Evolutionary conservation across 345 rosid genomes (phyloP).

Genomic region (Eucalyptus marginata): DNA sequence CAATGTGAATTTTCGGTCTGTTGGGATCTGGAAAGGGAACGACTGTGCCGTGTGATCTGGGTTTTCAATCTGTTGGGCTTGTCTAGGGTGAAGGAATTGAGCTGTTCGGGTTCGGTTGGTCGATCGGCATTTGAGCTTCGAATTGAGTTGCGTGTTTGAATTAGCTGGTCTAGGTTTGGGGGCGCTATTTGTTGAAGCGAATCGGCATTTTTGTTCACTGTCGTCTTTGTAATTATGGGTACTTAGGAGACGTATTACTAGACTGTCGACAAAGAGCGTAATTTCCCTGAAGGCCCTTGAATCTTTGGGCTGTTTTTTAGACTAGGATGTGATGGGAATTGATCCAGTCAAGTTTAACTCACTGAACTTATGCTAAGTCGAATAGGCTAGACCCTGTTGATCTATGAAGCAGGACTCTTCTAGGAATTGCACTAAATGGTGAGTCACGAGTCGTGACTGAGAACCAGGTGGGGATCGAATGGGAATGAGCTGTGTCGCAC

Average conservation of each 20-base stretch:
- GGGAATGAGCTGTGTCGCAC: background rate
- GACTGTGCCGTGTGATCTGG: background rate
- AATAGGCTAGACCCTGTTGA: background rate
- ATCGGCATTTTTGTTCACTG: background rate
- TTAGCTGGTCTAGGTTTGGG: background rate
- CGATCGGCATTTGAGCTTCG: background rate
- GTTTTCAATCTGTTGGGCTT: fast-evolving
- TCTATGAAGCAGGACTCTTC: background rate
- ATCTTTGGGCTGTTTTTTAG: background rate
- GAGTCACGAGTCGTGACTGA: background rate
- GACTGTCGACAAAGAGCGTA: background rate
- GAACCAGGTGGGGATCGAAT: background rate
- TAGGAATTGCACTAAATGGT: background rate
- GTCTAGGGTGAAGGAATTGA: background rate
- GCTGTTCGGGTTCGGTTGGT: background rate
- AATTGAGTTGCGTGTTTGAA: background rate
- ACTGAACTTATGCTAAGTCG: background rate
- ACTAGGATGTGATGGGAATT: background rate
- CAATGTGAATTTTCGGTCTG: background rate
- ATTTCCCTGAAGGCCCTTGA: background rate
- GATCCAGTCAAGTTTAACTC: background rate
- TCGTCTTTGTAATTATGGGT: background rate
- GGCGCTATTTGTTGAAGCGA: background rate
- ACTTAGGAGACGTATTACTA: background rate
- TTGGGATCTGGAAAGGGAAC: background rate